Conservation (phyloP, 2,329 filamentous ascomycete species). For the Aspergillus viridinutans region DNA sequence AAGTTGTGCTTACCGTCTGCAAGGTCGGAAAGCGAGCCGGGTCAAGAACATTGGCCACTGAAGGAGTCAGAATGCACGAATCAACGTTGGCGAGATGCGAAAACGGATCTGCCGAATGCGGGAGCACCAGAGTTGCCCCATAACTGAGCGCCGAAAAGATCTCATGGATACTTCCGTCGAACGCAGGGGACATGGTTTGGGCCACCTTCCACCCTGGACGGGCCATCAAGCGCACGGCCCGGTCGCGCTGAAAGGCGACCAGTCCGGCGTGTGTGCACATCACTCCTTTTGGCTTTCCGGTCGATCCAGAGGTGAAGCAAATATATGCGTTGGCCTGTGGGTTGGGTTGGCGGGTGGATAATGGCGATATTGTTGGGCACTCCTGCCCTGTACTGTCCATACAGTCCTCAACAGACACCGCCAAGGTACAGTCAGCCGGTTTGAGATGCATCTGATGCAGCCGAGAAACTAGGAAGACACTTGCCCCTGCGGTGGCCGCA, state of each 20-base stretch:
- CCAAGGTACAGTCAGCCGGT: background rate
- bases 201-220: conserved; percentile 31
- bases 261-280: conserved; percentile 31
- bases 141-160: conserved; percentile 40
- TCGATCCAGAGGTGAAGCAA: conserved; percentile 42
- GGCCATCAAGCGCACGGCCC: conserved; percentile 30
- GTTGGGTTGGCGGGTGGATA: background rate
- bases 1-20: conserved; percentile 3
- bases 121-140: conserved; percentile 38
- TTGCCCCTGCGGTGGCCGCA: background rate
- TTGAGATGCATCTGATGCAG: background rate
- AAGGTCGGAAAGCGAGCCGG: conserved; percentile 30
- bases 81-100: conserved; percentile 26
- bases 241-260: conserved; percentile 33
- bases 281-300: conserved; percentile 8
- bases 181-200: conserved; percentile 42
- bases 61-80: conserved; percentile 38
- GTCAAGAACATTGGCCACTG: conserved; percentile 30
- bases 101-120: conserved; percentile 22
- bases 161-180: conserved; percentile 44
- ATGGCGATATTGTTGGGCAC: background rate
- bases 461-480: background rate
- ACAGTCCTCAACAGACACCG: background rate
- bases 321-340: conserved; percentile 31
- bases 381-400: background rate